phyloP scores from a whole-genome alignment of 2,329 filamentous ascomycete species.

The Colletotrichum kahawae region DNA sequence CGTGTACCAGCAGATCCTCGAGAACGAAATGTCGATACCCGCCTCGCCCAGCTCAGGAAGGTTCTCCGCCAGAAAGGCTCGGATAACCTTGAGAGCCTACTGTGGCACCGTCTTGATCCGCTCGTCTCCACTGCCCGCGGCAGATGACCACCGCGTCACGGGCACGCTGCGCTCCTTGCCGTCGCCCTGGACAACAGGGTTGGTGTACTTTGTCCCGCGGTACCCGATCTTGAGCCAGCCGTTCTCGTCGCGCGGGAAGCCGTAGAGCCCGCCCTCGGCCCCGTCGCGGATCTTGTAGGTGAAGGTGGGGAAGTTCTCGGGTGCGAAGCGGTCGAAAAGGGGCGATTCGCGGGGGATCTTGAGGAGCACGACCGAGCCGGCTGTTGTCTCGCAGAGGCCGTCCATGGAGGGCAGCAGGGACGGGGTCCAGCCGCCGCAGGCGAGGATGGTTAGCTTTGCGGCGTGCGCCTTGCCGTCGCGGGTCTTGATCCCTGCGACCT shows the following conservation, averaged over 20 bases:
- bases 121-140: conserved; percentile 9
- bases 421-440: conserved; percentile 38
- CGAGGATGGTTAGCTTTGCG: conserved; percentile 40
- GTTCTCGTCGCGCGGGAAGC: conserved; percentile 28
- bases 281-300: conserved; percentile 25
- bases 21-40: conserved; percentile 38
- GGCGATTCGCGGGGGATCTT: conserved; percentile 17
- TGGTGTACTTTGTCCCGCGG: conserved; percentile 39
- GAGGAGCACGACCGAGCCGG: conserved; percentile 22
- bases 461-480: conserved; percentile 37
- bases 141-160: conserved; percentile 38
- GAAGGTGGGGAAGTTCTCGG: conserved; percentile 25
- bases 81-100: conserved; percentile 28
- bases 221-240: conserved; percentile 34
- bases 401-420: conserved; percentile 22
- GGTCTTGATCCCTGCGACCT: conserved; percentile 42
- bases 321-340: conserved; percentile 14
- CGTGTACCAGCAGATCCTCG: conserved; percentile 63
- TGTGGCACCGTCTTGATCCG: conserved; percentile 23
- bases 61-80: conserved; percentile 40
- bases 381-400: conserved; percentile 25
- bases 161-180: conserved; percentile 42
- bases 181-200: conserved; percentile 38
- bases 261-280: conserved; percentile 28
- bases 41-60: conserved; percentile 44